phyloP scores from a whole-genome alignment of 441 rosid genomes.

The Manihot esculenta region DNA sequence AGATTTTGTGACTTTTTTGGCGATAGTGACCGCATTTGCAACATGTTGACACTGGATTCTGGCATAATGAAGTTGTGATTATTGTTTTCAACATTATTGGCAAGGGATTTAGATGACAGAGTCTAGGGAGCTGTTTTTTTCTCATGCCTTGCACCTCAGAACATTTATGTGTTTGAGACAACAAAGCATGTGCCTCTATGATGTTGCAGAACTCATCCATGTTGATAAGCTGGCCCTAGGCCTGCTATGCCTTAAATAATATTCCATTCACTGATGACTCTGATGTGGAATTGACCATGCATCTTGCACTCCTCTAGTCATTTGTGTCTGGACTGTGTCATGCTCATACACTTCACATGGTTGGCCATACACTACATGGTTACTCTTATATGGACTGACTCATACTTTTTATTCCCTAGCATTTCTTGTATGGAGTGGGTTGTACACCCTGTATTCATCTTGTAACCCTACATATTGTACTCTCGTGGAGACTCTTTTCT shows the following conservation, averaged over 20 bases:
- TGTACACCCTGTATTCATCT: background rate
- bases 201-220: too few relatives aligned
- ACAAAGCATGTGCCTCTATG: too few relatives aligned
- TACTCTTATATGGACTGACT: background rate
- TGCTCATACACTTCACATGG: background rate
- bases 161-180: too few relatives aligned
- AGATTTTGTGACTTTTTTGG: background rate
- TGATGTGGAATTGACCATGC: background rate
- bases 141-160: too few relatives aligned
- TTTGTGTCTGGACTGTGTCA: background rate
- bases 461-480: background rate
- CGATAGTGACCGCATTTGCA: too few relatives aligned
- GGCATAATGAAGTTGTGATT: too few relatives aligned
- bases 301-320: background rate
- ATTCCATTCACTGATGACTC: background rate
- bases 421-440: background rate
- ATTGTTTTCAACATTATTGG: too few relatives aligned
- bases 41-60: too few relatives aligned
- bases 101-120: too few relatives aligned
- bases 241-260: too few relatives aligned
- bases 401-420: background rate
- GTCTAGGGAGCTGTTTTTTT: too few relatives aligned
- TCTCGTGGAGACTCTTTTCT: background rate
- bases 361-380: background rate
- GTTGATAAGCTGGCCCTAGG: too few relatives aligned